phyloP scores from a whole-genome alignment of 2,329 filamentous ascomycete genomes.

The Arthrobotrys sphaeroides region DNA sequence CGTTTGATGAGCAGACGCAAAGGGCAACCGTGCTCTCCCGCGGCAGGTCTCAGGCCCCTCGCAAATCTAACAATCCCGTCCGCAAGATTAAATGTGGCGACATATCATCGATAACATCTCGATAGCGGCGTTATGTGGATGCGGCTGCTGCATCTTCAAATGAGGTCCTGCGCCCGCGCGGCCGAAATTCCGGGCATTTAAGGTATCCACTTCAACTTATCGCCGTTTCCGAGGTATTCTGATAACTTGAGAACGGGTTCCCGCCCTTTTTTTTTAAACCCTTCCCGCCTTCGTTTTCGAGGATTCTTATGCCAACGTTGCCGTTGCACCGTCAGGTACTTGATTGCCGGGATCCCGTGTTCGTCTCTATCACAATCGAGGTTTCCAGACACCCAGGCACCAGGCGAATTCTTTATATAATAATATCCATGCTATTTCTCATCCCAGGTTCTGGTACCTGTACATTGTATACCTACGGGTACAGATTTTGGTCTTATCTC shows the following conservation, averaged over 20 bases:
- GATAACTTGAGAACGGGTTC: no score
- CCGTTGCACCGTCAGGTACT: not conserved
- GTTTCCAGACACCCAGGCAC: not conserved
- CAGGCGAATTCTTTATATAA: constrained; percentile 3
- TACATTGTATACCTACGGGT: no score
- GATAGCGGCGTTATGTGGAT: not conserved
- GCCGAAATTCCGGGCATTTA: not conserved
- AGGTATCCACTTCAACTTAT: constrained; percentile 2
- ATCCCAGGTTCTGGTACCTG: not conserved
- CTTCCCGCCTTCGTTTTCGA: not conserved
- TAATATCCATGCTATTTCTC: not conserved
- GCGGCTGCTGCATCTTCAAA: constrained; percentile 4
- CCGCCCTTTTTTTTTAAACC: not conserved
- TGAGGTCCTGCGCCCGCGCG: not conserved
- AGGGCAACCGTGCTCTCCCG: not conserved
- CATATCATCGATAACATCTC: not conserved
- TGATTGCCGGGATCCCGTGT: not conserved
- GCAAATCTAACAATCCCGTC: no score
- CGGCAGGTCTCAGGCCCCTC: not conserved
- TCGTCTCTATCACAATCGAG: not conserved
- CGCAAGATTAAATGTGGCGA: not conserved
- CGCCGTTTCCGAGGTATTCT: not conserved
- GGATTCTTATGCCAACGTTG: not conserved
- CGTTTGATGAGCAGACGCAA: not conserved
- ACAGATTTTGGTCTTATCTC: constrained; percentile 40